phyloP scores from a whole-genome alignment of 352 stramenopile genomes.

The Blastocystis sp. region DNA sequence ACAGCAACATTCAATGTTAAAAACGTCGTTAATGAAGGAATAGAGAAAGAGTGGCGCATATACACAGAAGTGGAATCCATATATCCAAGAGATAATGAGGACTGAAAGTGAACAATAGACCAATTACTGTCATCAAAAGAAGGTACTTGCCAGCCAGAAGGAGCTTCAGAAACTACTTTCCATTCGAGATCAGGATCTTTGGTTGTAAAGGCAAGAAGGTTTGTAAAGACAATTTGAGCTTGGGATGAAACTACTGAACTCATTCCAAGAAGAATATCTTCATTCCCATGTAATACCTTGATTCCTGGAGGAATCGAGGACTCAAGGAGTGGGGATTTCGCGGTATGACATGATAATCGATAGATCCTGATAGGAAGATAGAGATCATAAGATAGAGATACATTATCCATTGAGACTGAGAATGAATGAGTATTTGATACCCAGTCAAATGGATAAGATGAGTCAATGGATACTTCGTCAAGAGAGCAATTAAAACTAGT shows the following conservation, averaged over 20 bases:
- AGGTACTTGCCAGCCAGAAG: background rate
- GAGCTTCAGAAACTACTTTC: background rate
- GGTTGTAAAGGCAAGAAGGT: background rate
- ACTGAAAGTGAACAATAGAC: background rate
- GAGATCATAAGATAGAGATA: too few species aligned
- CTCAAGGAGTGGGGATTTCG: too few species aligned
- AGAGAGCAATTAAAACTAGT: too few species aligned
- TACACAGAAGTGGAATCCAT: background rate
- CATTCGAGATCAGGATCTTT: constrained; percentile 1
- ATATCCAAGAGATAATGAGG: background rate
- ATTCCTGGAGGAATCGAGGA: background rate
- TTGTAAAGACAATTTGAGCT: too few species aligned
- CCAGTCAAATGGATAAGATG: too few species aligned
- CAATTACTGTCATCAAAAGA: background rate
- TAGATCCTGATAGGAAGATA: too few species aligned
- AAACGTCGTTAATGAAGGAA: background rate
- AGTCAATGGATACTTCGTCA: too few species aligned
- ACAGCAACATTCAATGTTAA: background rate
- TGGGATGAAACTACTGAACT: too few species aligned
- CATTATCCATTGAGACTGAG: too few species aligned
- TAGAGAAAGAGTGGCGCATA: background rate
- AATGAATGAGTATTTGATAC: too few species aligned
- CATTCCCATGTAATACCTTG: background rate
- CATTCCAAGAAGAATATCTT: too few species aligned
- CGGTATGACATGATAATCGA: too few species aligned